Conservation (phyloP, 202 grass and related monocot species). For the Sporobolus alterniflorus region DNA sequence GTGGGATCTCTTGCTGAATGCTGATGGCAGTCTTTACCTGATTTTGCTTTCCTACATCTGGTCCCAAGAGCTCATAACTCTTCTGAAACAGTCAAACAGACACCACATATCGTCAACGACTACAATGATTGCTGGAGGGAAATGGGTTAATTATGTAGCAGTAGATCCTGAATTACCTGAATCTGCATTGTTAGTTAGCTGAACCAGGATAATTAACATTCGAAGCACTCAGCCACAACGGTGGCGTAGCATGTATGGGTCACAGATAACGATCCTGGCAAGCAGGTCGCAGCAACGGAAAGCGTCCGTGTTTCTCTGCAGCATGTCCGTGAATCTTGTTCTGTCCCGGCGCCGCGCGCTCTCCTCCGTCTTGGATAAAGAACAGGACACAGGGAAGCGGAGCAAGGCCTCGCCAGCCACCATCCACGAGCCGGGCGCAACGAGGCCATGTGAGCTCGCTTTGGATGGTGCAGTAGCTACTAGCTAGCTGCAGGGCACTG, state of each 20-base stretch:
- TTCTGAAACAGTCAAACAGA: neutral
- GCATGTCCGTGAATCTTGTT: conserved; percentile 53
- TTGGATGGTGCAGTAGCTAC: too few species aligned
- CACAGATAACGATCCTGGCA: neutral
- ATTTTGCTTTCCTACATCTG: neutral
- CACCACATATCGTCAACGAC: neutral
- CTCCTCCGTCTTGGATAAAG: neutral
- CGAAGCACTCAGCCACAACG: neutral
- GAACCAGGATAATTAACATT: neutral
- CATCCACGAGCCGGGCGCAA: conserved; percentile 38
- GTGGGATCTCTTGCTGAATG: neutral
- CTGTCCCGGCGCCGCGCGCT: neutral
- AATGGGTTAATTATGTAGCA: neutral
- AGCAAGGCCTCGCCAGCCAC: conserved; percentile 6
- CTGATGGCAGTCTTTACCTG: conserved; percentile 9
- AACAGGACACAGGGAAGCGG: neutral
- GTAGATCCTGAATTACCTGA: neutral
- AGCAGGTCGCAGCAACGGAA: neutral
- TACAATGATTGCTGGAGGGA: neutral
- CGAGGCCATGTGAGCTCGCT: conserved; percentile 38
- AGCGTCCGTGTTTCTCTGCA: conserved; percentile 28
- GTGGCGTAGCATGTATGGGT: neutral
- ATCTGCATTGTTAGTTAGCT: neutral
- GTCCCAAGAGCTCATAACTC: neutral
- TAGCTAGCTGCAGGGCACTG: conserved; percentile 32